Conservation (phyloP, 1,284 basidiomycete genomes). For the Apiotrichum veenhuisii region DNA sequence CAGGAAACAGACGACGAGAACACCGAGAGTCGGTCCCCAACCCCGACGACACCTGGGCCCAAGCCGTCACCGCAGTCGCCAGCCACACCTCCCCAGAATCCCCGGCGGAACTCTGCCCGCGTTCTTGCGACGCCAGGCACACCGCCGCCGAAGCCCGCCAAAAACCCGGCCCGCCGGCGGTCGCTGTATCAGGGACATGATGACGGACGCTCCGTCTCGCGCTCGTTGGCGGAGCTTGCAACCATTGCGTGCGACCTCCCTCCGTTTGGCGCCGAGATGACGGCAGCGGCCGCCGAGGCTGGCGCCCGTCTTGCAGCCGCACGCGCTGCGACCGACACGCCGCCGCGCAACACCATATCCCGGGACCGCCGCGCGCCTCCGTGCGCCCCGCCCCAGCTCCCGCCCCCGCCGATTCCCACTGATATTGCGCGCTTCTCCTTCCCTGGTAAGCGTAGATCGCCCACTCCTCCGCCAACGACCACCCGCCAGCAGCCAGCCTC, state of each 20-base stretch:
- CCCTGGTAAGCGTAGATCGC: background rate
- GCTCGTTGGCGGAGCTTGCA: conserved; percentile 20
- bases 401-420: background rate
- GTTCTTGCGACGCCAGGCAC: background rate
- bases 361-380: background rate
- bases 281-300: conserved; percentile 4
- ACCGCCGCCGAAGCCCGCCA: conserved; percentile 4
- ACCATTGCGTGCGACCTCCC: conserved; percentile 19
- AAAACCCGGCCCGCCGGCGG: conserved; percentile 5
- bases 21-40: background rate
- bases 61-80: background rate
- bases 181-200: conserved; percentile 17
- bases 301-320: conserved; percentile 10
- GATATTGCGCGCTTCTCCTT: background rate
- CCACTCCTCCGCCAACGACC: background rate
- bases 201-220: conserved; percentile 19
- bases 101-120: background rate
- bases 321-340: conserved; percentile 3
- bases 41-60: background rate
- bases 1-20: background rate
- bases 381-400: background rate
- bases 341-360: background rate
- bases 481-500: background rate
- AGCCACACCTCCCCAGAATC: background rate
- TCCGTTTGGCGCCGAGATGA: conserved; percentile 11